phyloP scores from a whole-genome alignment of 1,284 basidiomycete species.

The Marasmius sp. region DNA sequence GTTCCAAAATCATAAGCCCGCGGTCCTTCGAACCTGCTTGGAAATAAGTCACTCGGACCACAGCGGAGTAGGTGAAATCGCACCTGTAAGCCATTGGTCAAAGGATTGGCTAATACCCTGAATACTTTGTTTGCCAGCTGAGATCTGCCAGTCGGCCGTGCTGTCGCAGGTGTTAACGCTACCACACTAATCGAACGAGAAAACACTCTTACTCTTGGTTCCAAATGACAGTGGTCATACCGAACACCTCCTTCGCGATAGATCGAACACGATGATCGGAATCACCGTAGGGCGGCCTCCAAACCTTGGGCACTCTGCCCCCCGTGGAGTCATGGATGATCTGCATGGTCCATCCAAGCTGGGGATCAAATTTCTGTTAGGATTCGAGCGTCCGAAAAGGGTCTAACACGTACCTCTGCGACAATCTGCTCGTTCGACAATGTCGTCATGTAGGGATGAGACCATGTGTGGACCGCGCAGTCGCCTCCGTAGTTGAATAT shows the following conservation, averaged over 20 bases:
- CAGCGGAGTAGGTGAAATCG: slow-evolving; percentile 11
- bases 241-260: slow-evolving; percentile 74
- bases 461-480: slow-evolving; percentile 80
- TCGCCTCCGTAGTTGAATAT: slow-evolving; percentile 59
- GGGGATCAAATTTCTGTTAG: not conserved
- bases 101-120: slow-evolving; percentile 46
- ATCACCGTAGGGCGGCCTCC: slow-evolving; percentile 81
- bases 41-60: slow-evolving; percentile 11
- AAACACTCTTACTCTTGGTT: slow-evolving; percentile 64
- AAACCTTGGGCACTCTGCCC: slow-evolving; percentile 69
- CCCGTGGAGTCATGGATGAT: slow-evolving; percentile 82
- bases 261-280: slow-evolving; percentile 71
- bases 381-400: not conserved
- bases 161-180: slow-evolving; percentile 33
- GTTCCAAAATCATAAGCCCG: slow-evolving; percentile 82
- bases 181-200: not conserved
- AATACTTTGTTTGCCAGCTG: slow-evolving; percentile 40
- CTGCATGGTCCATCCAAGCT: slow-evolving; percentile 82
- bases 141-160: slow-evolving; percentile 67
- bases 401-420: slow-evolving; percentile 48
- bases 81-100: slow-evolving; percentile 56
- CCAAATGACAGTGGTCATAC: slow-evolving; percentile 73
- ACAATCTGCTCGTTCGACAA: slow-evolving; percentile 68
- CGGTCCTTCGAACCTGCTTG: slow-evolving; percentile 61
- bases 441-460: slow-evolving; percentile 81